Conservation (phyloP, 139 green algal species). For the Chlamydomonas incerta region DNA sequence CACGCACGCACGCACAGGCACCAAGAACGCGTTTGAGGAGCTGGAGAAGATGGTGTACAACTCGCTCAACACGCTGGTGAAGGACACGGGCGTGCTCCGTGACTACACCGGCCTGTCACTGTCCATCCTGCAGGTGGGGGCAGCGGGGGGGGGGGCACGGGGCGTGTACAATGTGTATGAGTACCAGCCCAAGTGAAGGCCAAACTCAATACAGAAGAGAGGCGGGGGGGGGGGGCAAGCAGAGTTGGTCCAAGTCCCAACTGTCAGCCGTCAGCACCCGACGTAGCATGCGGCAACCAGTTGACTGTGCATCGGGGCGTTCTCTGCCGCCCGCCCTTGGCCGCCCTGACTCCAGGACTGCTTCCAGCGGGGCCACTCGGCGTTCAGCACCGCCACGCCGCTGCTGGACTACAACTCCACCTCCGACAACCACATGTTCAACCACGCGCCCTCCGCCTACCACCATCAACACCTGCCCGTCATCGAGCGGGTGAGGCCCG, state of each 20-base stretch:
- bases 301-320: too few relatives aligned
- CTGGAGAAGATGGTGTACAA: slow-evolving; percentile 88
- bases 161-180: too few relatives aligned
- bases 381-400: slow-evolving; percentile 30
- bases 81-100: slow-evolving; percentile 86
- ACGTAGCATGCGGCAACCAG: too few relatives aligned
- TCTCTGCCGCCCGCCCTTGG: too few relatives aligned
- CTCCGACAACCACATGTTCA: slow-evolving; percentile 8
- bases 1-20: slow-evolving; percentile 17
- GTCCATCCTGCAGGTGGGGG: slow-evolving; percentile 67
- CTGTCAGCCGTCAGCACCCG: too few relatives aligned
- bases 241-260: too few relatives aligned
- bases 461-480: slow-evolving; percentile 1
- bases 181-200: too few relatives aligned
- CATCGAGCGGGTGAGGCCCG: background rate
- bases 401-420: slow-evolving; percentile 33
- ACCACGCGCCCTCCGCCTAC: slow-evolving; percentile 3
- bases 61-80: slow-evolving; percentile 84
- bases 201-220: too few relatives aligned
- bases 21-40: slow-evolving; percentile 73
- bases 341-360: slow-evolving; percentile 4
- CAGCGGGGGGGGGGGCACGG: too few relatives aligned
- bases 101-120: slow-evolving; percentile 77
- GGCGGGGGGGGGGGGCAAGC: too few relatives aligned
- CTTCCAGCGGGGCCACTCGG: slow-evolving; percentile 14